A percentile compares a stretch with the other conserved stretches of the same genome.
Evolutionary conservation across 208 protist species (phyloP).

Genomic region (Angomonas deanei): DNA sequence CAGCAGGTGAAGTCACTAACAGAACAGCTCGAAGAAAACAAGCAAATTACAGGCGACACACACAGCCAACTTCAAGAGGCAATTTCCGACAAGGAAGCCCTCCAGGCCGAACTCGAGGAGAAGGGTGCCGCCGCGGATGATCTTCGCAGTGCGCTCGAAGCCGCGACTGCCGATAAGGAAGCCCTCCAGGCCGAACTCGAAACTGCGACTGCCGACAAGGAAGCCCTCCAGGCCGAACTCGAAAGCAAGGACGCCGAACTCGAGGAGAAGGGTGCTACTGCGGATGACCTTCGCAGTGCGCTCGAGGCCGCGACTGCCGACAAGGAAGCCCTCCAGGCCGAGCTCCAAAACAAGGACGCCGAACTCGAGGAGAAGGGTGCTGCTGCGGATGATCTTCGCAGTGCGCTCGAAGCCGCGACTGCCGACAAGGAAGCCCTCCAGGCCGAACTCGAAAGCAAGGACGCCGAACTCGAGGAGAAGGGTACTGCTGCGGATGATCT

Average conservation of each 20-base stretch:
- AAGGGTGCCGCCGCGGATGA: conserved; percentile 8
- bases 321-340: conserved; percentile 11
- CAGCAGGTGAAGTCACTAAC: conserved; percentile 23
- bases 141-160: too few relatives aligned
- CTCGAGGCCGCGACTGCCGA: not conserved
- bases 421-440: conserved; percentile 3
- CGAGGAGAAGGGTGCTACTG: not conserved
- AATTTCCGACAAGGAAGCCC: conserved; percentile 3
- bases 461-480: conserved; percentile 9
- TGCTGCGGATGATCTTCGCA: not conserved
- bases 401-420: not conserved
- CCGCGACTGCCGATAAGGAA: not conserved
- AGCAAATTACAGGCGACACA: not conserved
- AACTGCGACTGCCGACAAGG: not conserved
- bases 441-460: conserved; percentile 1
- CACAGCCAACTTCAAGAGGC: not conserved
- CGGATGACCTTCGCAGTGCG: not conserved
- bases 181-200: not conserved
- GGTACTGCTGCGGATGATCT: not conserved
- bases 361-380: conserved; percentile 14
- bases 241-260: not conserved
- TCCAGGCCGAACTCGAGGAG: conserved; percentile 15
- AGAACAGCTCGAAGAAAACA: conserved; percentile 17
- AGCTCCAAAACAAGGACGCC: conserved; percentile 14
- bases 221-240: not conserved